A percentile compares a stretch with the other conserved stretches of the same genome.
Conservation (phyloP, 331 rosid genomes). For the Quercus phellos region DNA sequence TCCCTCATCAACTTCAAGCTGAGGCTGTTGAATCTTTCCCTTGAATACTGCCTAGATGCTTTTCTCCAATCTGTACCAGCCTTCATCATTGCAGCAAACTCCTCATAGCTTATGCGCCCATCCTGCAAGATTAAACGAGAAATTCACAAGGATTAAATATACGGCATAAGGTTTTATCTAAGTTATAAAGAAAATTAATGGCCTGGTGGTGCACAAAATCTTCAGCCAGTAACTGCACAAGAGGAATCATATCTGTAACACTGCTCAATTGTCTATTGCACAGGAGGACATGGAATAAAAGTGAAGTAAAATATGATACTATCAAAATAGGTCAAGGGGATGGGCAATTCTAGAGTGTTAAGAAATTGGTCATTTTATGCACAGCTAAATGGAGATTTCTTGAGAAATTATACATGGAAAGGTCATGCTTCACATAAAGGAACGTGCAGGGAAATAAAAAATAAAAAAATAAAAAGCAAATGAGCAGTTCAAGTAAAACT, state of each 20-base stretch:
- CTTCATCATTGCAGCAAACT: constrained; percentile 53
- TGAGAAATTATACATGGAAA: not conserved
- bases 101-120: constrained; percentile 53
- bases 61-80: constrained; percentile 65
- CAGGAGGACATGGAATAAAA: no score
- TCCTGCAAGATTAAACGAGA: constrained; percentile 26
- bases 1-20: constrained; percentile 56
- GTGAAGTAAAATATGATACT: no score
- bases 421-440: not conserved
- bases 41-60: constrained; percentile 54
- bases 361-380: not conserved
- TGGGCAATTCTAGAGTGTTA: not conserved
- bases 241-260: no score
- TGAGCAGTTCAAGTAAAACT: not conserved
- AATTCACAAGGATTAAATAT: not conserved
- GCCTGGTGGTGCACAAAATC: not conserved
- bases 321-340: not conserved
- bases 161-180: not conserved
- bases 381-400: not conserved
- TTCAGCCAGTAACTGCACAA: not conserved
- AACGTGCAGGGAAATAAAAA: not conserved
- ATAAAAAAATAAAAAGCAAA: not conserved
- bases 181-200: not conserved
- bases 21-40: constrained; percentile 53
- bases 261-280: no score